Evolutionary conservation across 2,329 filamentous ascomycete genomes (phyloP), one percentile per base, ranked within the genome.

Genomic region (Fusarium odoratissimum): DNA sequence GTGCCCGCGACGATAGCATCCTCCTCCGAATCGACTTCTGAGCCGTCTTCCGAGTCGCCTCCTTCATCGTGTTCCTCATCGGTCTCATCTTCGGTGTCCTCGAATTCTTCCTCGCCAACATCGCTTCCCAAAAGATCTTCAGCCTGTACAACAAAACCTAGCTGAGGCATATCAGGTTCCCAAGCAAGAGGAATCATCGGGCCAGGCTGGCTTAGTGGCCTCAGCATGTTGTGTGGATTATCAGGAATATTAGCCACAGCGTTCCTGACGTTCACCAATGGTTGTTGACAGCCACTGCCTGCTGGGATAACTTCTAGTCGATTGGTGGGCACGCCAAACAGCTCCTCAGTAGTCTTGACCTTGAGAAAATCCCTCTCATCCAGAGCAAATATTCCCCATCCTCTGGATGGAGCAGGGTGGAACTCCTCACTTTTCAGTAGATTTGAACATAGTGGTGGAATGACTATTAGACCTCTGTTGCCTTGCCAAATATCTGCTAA

Each of bases 401-500:
- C 86, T 57, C 81, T 77, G 10, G 81, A 81, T 4, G 64, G 56
- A 23, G 70, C 66, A 16, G 76, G 76, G 38, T 67, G 78, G 52
- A 73, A 75, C 46, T 83, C 79, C 54, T 80, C 78, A 49, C 79
- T 82, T 57, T 67, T 76, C 19, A 77, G 54, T 23, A 65, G 55
- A 45, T 54, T 64, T 21, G 49, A 77, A 51, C 40, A 69, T 42
- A 64, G 49, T n/a, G 75, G 70, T 12, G 69, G 72, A 21, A 84
- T 72, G 8, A 76, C 72, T 19, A 82, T 68, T 14, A 76, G 73
- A 1, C 77, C 75, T 58, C 77, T 75, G 16, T 52, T 61, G 6
- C 77, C 63, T 40, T 80, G 82, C 88, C 87, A 90, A 19, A 90
- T 88, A 46, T 88, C 82, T 45, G 87, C 81, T 17, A 89, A 67